Conservation (phyloP, 164 flowering plant genomes). For the Vitis vinifera region ASM3070453v1 NC_081808.1:4232501-4233000, state of each 20-base stretch:
- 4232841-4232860: slow-evolving; percentile 1
- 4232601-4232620: slow-evolving; percentile 68
- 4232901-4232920: not conserved
- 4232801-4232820: slow-evolving; percentile 57
- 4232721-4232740: not conserved
- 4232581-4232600: slow-evolving; percentile 73
- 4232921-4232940: slow-evolving; percentile 39
- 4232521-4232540: not conserved
- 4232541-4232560: not conserved
- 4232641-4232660: no score
- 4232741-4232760: slow-evolving; percentile 36
- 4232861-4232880: not conserved
- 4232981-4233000: slow-evolving; percentile 51
- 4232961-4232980: slow-evolving; percentile 52
- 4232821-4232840: slow-evolving; percentile 57
- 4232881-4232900: no score
- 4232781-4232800: slow-evolving; percentile 59
- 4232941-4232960: slow-evolving; percentile 62
- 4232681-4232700: not conserved
- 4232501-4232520: not conserved
- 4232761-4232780: slow-evolving; percentile 59
- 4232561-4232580: slow-evolving; percentile 51
- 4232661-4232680: no score
- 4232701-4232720: not conserved
- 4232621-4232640: slow-evolving; percentile 37